phyloP scores from a whole-genome alignment of 2,329 filamentous ascomycete genomes.

The Cercospora nicotianae region DNA sequence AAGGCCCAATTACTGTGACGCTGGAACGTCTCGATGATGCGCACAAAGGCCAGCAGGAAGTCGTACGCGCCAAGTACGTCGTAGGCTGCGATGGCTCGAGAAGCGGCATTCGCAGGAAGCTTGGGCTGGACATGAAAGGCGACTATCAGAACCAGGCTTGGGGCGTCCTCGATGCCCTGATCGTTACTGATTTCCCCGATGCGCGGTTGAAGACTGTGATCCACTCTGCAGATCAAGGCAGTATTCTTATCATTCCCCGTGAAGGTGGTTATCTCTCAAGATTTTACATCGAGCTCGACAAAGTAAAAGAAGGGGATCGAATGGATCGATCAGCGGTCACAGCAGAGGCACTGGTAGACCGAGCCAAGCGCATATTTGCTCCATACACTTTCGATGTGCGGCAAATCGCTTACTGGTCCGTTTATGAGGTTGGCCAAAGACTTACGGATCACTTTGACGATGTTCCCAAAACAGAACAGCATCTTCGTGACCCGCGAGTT shows the following conservation, averaged over 20 bases:
- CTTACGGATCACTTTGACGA: slow-evolving; percentile 70
- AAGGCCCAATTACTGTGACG: slow-evolving; percentile 56
- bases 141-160: slow-evolving; percentile 40
- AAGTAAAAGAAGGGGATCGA: slow-evolving; percentile 47
- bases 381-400: slow-evolving; percentile 67
- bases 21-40: slow-evolving; percentile 41
- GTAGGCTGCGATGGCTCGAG: slow-evolving; percentile 41
- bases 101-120: slow-evolving; percentile 33
- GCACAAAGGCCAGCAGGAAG: slow-evolving; percentile 35
- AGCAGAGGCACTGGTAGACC: slow-evolving; percentile 61
- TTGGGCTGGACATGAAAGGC: slow-evolving; percentile 40
- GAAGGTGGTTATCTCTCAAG: slow-evolving; percentile 39
- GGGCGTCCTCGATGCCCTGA: slow-evolving; percentile 40
- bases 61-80: slow-evolving; percentile 37
- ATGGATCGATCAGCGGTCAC: slow-evolving; percentile 64
- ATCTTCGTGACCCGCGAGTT: slow-evolving; percentile 54
- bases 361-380: slow-evolving; percentile 63
- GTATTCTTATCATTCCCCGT: slow-evolving; percentile 74
- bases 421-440: slow-evolving; percentile 55
- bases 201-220: slow-evolving; percentile 50
- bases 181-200: slow-evolving; percentile 47
- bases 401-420: slow-evolving; percentile 67
- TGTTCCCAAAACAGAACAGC: slow-evolving; percentile 57
- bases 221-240: slow-evolving; percentile 67
- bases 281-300: slow-evolving; percentile 42